Conservation (phyloP, 805 yeast genomes). For the Brettanomyces sp. region DNA sequence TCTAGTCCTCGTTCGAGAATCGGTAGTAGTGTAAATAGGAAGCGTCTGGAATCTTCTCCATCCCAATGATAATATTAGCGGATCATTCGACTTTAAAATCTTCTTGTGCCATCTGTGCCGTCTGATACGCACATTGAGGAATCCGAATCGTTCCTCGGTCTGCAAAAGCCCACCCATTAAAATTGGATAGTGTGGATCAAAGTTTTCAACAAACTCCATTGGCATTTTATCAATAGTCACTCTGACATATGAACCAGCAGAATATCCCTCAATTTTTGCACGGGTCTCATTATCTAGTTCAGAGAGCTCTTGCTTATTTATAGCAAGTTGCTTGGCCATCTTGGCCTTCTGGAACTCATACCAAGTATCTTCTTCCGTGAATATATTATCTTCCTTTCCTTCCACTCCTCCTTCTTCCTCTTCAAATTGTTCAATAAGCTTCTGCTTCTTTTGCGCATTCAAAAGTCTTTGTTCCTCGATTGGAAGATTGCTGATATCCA, state of each 20-base stretch:
- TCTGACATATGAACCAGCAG: constrained; percentile 91
- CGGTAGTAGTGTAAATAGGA: constrained; percentile 93
- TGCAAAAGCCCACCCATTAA: constrained; percentile 85
- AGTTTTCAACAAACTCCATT: constrained; percentile 80
- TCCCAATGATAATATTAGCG: constrained; percentile 85
- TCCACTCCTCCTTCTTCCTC: constrained; percentile 69
- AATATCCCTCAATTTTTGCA: constrained; percentile 77
- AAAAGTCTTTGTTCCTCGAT: constrained; percentile 67
- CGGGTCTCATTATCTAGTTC: constrained; percentile 71
- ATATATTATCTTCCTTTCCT: constrained; percentile 60
- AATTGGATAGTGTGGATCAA: constrained; percentile 78
- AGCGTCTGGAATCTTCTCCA: constrained; percentile 98
- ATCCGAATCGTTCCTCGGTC: constrained; percentile 89
- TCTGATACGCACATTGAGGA: constrained; percentile 86
- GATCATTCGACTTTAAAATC: constrained; percentile 91
- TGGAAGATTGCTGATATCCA: constrained; percentile 28
- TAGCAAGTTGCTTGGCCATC: constrained; percentile 91
- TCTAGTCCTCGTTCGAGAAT: constrained; percentile 94
- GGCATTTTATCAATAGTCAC: constrained; percentile 77
- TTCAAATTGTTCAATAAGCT: constrained; percentile 81
- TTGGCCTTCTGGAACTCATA: constrained; percentile 94
- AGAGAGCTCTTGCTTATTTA: constrained; percentile 73
- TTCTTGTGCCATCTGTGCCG: constrained; percentile 99
- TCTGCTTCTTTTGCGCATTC: constrained; percentile 86
- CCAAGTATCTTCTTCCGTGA: constrained; percentile 88